Conservation (phyloP, 2,329 filamentous ascomycete genomes). For the Acrocalymma vagum region DNA sequence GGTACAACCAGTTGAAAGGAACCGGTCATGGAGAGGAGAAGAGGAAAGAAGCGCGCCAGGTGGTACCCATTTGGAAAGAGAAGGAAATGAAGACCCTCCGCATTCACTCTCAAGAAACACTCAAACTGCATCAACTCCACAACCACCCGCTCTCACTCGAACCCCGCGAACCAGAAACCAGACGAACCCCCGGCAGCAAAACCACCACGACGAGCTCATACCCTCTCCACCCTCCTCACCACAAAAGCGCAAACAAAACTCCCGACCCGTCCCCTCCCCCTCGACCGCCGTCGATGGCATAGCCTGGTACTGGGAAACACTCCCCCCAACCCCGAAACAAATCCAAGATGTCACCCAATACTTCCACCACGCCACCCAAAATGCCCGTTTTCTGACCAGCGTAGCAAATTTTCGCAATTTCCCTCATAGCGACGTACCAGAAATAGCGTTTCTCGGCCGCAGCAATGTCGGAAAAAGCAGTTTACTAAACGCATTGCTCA, state of each 20-base stretch:
- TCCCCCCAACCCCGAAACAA: constrained; percentile 41
- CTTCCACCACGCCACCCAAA: constrained; percentile 49
- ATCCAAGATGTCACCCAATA: constrained; percentile 52
- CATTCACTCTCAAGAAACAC: no score
- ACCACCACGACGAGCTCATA: constrained; percentile 9
- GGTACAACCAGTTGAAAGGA: no score
- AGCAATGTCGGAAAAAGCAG: constrained; percentile 76
- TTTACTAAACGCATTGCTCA: constrained; percentile 68
- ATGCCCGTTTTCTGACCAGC: constrained; percentile 66
- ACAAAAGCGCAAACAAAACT: constrained; percentile 1
- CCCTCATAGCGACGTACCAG: constrained; percentile 62
- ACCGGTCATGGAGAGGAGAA: no score
- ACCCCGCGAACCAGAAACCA: neutral
- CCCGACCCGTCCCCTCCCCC: neutral
- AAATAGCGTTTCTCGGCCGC: constrained; percentile 73
- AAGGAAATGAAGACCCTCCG: no score
- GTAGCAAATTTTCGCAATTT: constrained; percentile 68
- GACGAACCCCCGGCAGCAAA: neutral
- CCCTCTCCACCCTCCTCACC: constrained; percentile 27
- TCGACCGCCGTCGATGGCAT: constrained; percentile 19
- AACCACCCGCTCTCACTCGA: constrained; percentile 1
- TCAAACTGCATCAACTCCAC: no score
- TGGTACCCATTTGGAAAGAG: no score
- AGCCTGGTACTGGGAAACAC: constrained; percentile 46
- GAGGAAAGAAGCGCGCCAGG: no score